These are phyloP conservation scores for Oryza meyeriana DNA, from an alignment of 176 grass and related monocot species.

Conservation along the genomic window DNA sequence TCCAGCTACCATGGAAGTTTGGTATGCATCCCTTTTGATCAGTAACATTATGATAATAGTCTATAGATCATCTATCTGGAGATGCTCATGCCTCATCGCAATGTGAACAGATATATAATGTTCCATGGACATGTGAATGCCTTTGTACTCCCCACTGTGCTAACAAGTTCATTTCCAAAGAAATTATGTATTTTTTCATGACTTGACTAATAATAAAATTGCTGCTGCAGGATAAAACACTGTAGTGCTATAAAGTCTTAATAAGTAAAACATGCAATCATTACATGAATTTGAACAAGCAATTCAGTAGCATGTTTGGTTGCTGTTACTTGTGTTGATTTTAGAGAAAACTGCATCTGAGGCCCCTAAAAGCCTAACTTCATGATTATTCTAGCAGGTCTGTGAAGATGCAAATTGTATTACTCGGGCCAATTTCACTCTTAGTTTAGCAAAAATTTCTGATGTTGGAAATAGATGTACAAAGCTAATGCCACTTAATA, in stretches of 20 bases:
- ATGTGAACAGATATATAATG: background rate
- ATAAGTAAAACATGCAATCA: background rate
- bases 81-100: background rate
- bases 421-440: background rate
- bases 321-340: no score
- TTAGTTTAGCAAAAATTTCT: background rate
- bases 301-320: no score
- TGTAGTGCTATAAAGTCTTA: background rate
- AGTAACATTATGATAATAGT: background rate
- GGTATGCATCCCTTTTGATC: slow-evolving; percentile 46
- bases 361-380: background rate
- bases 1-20: slow-evolving; percentile 76
- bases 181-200: background rate
- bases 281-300: background rate
- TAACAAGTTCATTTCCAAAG: background rate
- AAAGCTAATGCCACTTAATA: background rate
- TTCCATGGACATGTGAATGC: background rate
- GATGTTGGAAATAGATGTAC: background rate
- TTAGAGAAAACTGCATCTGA: background rate
- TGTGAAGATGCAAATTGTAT: background rate
- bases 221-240: background rate
- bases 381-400: background rate
- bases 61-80: background rate
- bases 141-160: background rate
- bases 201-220: background rate